Evolutionary conservation across 1,284 basidiomycete species (phyloP), one percentile per base, ranked within the genome.

Genomic region (Pterulicium gracile): DNA sequence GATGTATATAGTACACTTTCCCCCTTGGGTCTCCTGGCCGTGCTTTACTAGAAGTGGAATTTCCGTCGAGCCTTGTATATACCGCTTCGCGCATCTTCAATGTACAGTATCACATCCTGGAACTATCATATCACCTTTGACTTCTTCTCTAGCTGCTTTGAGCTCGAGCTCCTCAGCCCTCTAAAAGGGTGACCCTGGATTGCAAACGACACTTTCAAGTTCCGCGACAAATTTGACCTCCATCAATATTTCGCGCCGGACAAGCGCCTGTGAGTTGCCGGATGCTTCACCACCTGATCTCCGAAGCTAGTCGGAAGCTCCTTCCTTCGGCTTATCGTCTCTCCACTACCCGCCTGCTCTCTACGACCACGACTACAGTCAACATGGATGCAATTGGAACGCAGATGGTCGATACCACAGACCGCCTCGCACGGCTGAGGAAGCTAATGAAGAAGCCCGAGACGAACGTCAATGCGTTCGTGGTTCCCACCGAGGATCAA

Each of bases 401-500:
- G 24, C 74, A 74, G 47, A 78, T 66, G 2, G 74, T 87, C 42
- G 55, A 81, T 59, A 88, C 87, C 3, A 68, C 77, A 2, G 62
- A 73, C 43, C 69, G 83, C 43, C 68, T 90, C 5, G 61, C 67
- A 21, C 69, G 62, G 42, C 69, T 90, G 36, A 69, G 87, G 45
- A 68, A 73, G 57, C 64, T 88, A 51, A 84, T 93, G 82, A 71
- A 62, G 45, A 63, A 70, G 53, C 64, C 71, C 32, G 70, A 77
- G 50, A 60, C 73, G 47, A 65, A 73, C 44, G 70, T 91, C 1
- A 72, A 82, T 49, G 84, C 80, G 0, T 76, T 85, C 53, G 76
- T 93, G 1, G 76, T 93, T 39, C 88, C 88, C 1, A 88, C 85
- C 50, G 90, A 91, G 65, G 90, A 93, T 63, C 86, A 90, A 59